Evolutionary conservation across 1,284 basidiomycete species (phyloP).

Genomic region (Fomitopsis palustris): DNA sequence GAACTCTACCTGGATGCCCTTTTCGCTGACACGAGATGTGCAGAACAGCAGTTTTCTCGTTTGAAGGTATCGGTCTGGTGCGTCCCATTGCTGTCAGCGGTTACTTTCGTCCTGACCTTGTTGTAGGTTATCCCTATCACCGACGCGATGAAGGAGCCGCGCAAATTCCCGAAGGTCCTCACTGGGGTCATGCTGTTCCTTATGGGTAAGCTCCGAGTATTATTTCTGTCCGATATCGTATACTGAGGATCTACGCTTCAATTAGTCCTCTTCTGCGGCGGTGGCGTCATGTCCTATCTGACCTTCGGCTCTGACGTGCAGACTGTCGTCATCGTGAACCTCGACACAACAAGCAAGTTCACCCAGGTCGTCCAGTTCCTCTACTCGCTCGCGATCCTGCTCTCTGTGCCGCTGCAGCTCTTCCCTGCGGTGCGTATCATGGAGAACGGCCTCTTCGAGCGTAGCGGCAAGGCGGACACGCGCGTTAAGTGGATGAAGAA

Average conservation of each 20-base stretch:
- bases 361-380: conserved; percentile 90
- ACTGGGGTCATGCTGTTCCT: conserved; percentile 89
- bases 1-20: background rate
- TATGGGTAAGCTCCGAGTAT: conserved; percentile 42
- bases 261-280: conserved; percentile 81
- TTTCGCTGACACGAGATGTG: background rate
- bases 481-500: conserved; percentile 93
- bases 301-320: conserved; percentile 88
- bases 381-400: conserved; percentile 90
- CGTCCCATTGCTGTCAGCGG: conserved; percentile 23
- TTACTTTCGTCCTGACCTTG: background rate
- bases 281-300: conserved; percentile 86
- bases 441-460: conserved; percentile 93
- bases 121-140: conserved; percentile 88
- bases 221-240: background rate
- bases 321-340: conserved; percentile 94
- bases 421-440: conserved; percentile 98
- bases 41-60: conserved; percentile 96
- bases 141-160: conserved; percentile 93
- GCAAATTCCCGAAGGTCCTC: conserved; percentile 87
- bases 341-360: conserved; percentile 82
- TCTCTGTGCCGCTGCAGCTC: conserved; percentile 92
- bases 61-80: conserved; percentile 95
- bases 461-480: conserved; percentile 75
- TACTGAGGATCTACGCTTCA: conserved; percentile 5